phyloP scores from a whole-genome alignment of 192 early-diverging fungal species.

The Podila verticillata region DNA sequence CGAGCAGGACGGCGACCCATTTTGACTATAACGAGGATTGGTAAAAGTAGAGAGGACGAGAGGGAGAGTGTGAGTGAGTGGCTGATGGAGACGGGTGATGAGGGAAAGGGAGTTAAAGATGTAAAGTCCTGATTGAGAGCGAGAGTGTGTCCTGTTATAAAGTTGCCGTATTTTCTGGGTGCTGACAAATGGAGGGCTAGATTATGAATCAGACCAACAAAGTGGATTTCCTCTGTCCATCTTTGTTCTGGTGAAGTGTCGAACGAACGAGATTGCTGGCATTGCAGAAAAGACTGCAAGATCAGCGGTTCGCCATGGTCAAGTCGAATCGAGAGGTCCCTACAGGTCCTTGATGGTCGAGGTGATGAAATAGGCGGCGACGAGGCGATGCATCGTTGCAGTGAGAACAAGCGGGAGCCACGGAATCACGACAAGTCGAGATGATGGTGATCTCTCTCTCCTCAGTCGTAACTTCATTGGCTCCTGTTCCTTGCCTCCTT shows the following conservation, averaged over 20 bases:
- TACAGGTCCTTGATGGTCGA: too few species aligned
- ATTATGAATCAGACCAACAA: neutral
- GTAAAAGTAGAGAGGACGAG: neutral
- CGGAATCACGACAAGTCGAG: neutral
- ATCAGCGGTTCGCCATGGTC: conserved; percentile 4
- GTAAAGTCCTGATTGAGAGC: neutral
- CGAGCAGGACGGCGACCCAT: conserved; percentile 99
- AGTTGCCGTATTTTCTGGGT: neutral
- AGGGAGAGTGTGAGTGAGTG: neutral
- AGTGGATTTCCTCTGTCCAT: too few species aligned
- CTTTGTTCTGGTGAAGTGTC: too few species aligned
- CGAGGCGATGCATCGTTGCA: neutral
- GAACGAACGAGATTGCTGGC: neutral
- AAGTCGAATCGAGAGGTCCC: neutral
- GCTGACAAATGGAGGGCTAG: conserved; percentile 1
- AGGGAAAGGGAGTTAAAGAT: neutral
- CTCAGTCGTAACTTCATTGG: neutral
- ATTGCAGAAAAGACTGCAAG: neutral
- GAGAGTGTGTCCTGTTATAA: neutral
- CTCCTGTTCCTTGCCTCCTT: neutral
- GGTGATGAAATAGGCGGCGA: too few species aligned
- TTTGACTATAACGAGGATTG: conserved; percentile 20
- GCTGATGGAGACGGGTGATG: neutral
- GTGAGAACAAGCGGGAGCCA: neutral
- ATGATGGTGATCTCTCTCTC: conserved; percentile 1